These are phyloP conservation scores for Galeopsis tetrahit DNA, from an alignment of 257 asterid species.

Conservation along the genomic window DNA sequence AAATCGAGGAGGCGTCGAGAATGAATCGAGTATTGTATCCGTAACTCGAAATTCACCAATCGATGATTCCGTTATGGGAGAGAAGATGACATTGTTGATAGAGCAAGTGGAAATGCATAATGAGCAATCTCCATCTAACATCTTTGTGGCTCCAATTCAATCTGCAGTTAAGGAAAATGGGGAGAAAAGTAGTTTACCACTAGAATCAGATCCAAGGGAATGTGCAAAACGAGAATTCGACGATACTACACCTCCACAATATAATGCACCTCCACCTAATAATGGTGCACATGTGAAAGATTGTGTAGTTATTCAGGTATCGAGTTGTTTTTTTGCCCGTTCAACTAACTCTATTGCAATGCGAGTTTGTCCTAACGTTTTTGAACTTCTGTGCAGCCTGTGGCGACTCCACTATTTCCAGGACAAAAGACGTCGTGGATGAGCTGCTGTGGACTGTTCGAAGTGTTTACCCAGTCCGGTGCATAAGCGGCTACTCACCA, in stretches of 20 bases:
- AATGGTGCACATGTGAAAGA: constrained; percentile 37
- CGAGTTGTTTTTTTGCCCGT: constrained; percentile 8
- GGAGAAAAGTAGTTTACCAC: constrained; percentile 32
- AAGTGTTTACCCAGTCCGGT: constrained; percentile 50
- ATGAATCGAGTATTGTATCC: constrained; percentile 33
- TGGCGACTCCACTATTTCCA: constrained; percentile 38
- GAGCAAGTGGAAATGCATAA: constrained; percentile 31
- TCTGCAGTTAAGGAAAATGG: constrained; percentile 34
- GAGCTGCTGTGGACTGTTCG: constrained; percentile 76
- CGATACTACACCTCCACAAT: constrained; percentile 28
- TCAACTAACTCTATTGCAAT: neutral
- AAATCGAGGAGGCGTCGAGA: constrained; percentile 28
- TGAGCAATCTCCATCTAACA: constrained; percentile 21
- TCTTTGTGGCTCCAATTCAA: constrained; percentile 31
- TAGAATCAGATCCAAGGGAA: constrained; percentile 27
- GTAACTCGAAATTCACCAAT: constrained; percentile 8
- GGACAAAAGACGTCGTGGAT: constrained; percentile 65
- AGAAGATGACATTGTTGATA: constrained; percentile 32
- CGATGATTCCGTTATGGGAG: constrained; percentile 35
- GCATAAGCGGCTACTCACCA: constrained; percentile 28
- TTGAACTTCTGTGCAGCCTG: constrained; percentile 48
- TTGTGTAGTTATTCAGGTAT: constrained; percentile 56
- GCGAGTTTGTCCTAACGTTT: constrained; percentile 5
- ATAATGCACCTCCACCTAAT: constrained; percentile 28
- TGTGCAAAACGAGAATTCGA: constrained; percentile 26